Conservation (phyloP, 2,329 filamentous ascomycete genomes). For the Pseudocercospora crystallina region DNA sequence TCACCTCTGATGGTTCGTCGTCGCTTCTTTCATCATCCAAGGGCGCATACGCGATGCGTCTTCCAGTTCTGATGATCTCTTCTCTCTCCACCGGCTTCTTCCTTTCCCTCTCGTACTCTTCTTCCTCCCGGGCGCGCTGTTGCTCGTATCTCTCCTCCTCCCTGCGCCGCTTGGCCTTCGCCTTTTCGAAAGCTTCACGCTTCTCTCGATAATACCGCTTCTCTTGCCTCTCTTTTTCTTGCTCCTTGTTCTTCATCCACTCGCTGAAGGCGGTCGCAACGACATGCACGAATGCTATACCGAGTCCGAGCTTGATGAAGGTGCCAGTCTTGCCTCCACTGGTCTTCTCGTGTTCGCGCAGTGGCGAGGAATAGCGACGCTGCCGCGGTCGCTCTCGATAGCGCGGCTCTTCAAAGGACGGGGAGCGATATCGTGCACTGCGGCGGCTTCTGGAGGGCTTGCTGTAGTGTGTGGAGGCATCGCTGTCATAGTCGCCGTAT, state of each 20-base stretch:
- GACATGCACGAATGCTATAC: constrained; percentile 11
- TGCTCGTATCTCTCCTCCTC: constrained; percentile 14
- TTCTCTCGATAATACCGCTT: constrained; percentile 9
- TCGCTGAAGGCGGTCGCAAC: constrained; percentile 10
- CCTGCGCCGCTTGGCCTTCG: constrained; percentile 13
- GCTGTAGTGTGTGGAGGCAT: constrained; percentile 10
- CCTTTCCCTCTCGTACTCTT: constrained; percentile 19
- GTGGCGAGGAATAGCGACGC: constrained; percentile 11
- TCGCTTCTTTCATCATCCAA: constrained; percentile 3
- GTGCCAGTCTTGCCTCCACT: constrained; percentile 11
- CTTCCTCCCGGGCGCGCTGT: constrained; percentile 26
- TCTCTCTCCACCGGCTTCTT: constrained; percentile 9
- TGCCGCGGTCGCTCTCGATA: constrained; percentile 1
- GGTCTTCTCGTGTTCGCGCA: constrained; percentile 4
- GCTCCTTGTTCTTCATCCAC: constrained; percentile 14
- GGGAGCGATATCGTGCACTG: constrained; percentile 5
- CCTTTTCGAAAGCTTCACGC: constrained; percentile 17
- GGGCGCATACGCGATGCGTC: constrained; percentile 10
- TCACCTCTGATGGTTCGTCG: constrained; percentile 4
- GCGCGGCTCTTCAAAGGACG: constrained; percentile 3
- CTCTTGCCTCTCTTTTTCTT: constrained; percentile 4
- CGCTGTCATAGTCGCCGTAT: constrained; percentile 12
- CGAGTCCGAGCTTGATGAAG: constrained; percentile 13
- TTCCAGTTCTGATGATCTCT: constrained; percentile 12
- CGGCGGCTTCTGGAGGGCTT: constrained; percentile 8